phyloP scores from a whole-genome alignment of 495 filamentous ascomycete species.

The Annulohypoxylon maeteangense region DNA sequence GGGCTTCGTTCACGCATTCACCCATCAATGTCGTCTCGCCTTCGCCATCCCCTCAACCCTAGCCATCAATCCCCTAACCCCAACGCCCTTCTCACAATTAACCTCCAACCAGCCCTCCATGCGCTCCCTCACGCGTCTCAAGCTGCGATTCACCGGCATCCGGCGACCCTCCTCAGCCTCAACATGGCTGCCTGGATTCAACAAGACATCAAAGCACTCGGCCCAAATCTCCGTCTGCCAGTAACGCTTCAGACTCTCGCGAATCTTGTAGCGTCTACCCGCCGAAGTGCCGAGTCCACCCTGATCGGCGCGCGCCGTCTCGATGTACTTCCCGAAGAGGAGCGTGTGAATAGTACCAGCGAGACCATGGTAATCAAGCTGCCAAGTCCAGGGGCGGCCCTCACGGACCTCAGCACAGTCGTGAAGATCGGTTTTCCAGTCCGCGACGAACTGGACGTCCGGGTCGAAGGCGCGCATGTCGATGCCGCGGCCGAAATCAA shows the following conservation, averaged over 20 bases:
- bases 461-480: slow-evolving; percentile 87
- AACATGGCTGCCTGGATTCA: slow-evolving; percentile 78
- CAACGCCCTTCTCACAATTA: slow-evolving; percentile 83
- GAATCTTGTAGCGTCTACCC: slow-evolving; percentile 70
- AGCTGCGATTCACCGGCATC: slow-evolving; percentile 73
- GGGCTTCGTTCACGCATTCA: too few species aligned
- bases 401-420: slow-evolving; percentile 97
- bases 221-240: slow-evolving; percentile 95
- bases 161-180: slow-evolving; percentile 67
- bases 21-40: slow-evolving; percentile 42
- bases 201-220: slow-evolving; percentile 82
- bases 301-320: slow-evolving; percentile 70
- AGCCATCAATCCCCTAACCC: slow-evolving; percentile 74
- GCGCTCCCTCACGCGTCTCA: slow-evolving; percentile 71
- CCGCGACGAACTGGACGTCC: slow-evolving; percentile 88
- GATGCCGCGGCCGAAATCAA: slow-evolving; percentile 95
- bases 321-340: slow-evolving; percentile 94
- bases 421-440: slow-evolving; percentile 85
- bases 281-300: slow-evolving; percentile 60
- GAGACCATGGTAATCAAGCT: slow-evolving; percentile 93
- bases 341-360: slow-evolving; percentile 86
- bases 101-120: slow-evolving; percentile 89
- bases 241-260: slow-evolving; percentile 85
- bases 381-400: slow-evolving; percentile 91
- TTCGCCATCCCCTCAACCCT: slow-evolving; percentile 70